These are phyloP conservation scores for Quercus phellos DNA, from an alignment of 331 rosid species.

Conservation along the genomic window DNA sequence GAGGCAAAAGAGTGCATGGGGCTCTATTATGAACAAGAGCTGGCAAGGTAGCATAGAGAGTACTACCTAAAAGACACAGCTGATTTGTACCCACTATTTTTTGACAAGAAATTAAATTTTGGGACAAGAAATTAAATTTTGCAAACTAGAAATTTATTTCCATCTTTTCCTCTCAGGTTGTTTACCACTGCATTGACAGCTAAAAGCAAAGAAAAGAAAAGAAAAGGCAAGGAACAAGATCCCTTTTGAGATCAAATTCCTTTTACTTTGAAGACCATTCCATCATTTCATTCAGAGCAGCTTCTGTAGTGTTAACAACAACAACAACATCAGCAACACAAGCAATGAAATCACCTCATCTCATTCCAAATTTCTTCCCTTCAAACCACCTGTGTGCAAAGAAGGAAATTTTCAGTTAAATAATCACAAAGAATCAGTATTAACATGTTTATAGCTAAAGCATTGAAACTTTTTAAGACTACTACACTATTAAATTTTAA, in stretches of 20 bases:
- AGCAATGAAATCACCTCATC: slow-evolving; percentile 16
- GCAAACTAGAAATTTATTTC: slow-evolving; percentile 37
- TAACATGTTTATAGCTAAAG: background rate
- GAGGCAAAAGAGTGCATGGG: slow-evolving; percentile 27
- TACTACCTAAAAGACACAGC: slow-evolving; percentile 26
- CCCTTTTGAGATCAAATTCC: slow-evolving; percentile 37
- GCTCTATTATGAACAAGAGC: slow-evolving; percentile 32
- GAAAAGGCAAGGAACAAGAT: slow-evolving; percentile 25
- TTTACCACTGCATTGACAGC: slow-evolving; percentile 50
- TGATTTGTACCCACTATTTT: slow-evolving; percentile 41
- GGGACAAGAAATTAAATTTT: slow-evolving; percentile 44
- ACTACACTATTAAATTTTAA: background rate
- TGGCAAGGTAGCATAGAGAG: slow-evolving; percentile 24
- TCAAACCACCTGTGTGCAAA: slow-evolving; percentile 47
- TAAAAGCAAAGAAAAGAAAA: slow-evolving; percentile 14
- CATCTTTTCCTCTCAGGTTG: slow-evolving; percentile 40
- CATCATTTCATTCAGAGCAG: slow-evolving; percentile 19
- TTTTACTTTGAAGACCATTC: slow-evolving; percentile 24
- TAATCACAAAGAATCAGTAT: background rate
- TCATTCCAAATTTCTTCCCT: slow-evolving; percentile 41
- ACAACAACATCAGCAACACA: slow-evolving; percentile 13
- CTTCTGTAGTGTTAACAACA: slow-evolving; percentile 22
- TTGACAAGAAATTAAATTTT: slow-evolving; percentile 44
- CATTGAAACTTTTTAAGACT: background rate
- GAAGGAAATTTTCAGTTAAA: slow-evolving; percentile 10